Evolutionary conservation across 257 asterid genomes (phyloP).

Genomic region (Solanum sejunctum): DNA sequence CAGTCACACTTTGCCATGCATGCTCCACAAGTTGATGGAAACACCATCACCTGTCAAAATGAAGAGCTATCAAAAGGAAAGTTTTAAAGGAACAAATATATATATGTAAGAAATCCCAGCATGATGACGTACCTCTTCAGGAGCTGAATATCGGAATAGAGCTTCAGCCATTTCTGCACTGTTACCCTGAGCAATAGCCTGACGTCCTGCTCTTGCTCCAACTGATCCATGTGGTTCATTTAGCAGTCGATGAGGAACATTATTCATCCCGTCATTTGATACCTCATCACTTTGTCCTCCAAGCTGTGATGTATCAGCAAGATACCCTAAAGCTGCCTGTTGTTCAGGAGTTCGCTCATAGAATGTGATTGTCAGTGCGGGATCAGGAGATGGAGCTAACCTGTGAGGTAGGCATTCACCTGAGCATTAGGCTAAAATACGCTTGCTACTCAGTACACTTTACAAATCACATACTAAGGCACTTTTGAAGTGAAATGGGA

Average conservation of each 20-base stretch:
- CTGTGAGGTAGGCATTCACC: slow-evolving; percentile 14
- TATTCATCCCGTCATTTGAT: slow-evolving; percentile 11
- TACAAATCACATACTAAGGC: not conserved
- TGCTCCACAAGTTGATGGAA: slow-evolving; percentile 85
- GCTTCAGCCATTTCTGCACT: slow-evolving; percentile 70
- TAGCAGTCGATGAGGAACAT: slow-evolving; percentile 13
- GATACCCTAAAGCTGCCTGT: slow-evolving; percentile 66
- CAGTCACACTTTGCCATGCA: slow-evolving; percentile 65
- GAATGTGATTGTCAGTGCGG: slow-evolving; percentile 60
- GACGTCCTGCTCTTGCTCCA: slow-evolving; percentile 78
- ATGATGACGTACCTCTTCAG: slow-evolving; percentile 65
- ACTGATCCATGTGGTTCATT: slow-evolving; percentile 84
- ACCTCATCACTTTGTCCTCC: slow-evolving; percentile 26
- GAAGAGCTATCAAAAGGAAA: not conserved
- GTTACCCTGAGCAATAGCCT: slow-evolving; percentile 91
- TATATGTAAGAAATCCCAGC: not conserved
- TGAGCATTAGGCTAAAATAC: not conserved
- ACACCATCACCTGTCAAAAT: slow-evolving; percentile 71
- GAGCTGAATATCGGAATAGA: slow-evolving; percentile 81
- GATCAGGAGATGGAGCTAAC: slow-evolving; percentile 87
- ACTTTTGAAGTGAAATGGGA: not conserved
- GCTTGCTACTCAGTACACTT: not conserved
- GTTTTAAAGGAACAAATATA: not conserved
- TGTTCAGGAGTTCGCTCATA: slow-evolving; percentile 88
- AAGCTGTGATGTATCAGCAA: slow-evolving; percentile 36